Conservation (phyloP, 768 basidiomycete species). For the Tylopilus rubrobrunneus region DNA sequence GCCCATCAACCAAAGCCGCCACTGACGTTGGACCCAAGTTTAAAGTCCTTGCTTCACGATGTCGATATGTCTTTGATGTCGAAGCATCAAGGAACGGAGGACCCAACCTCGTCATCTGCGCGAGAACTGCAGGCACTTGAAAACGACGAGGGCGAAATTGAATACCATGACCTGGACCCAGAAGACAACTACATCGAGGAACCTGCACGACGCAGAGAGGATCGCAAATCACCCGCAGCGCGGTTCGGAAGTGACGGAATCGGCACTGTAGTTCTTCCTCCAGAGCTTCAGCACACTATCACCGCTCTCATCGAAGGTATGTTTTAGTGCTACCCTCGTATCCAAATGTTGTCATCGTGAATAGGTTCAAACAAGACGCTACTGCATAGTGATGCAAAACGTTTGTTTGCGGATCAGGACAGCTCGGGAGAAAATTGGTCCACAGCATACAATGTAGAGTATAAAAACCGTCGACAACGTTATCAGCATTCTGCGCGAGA, state of each 20-base stretch:
- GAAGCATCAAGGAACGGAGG: constrained; percentile 32
- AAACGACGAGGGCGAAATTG: constrained; percentile 30
- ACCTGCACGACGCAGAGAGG: constrained; percentile 28
- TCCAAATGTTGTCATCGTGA: constrained; percentile 9
- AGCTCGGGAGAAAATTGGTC: constrained; percentile 45
- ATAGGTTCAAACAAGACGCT: constrained; percentile 61
- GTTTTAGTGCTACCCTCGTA: constrained; percentile 9
- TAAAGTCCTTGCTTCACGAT: constrained; percentile 59
- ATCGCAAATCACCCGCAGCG: constrained; percentile 76
- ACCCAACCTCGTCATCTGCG: constrained; percentile 21
- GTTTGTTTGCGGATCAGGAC: constrained; percentile 51
- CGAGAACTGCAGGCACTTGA: constrained; percentile 57
- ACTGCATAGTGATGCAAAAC: constrained; percentile 67
- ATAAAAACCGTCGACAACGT: constrained; percentile 58
- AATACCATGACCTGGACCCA: constrained; percentile 31
- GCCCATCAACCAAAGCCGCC: constrained; percentile 50
- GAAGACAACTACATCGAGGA: constrained; percentile 31
- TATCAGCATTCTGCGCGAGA: constrained; percentile 61
- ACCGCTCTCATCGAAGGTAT: constrained; percentile 63
- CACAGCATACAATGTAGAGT: constrained; percentile 49
- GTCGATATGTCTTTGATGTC: constrained; percentile 58
- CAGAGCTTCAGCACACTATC: constrained; percentile 67
- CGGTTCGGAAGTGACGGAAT: constrained; percentile 71
- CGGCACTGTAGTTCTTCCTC: constrained; percentile 68
- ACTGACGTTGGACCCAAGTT: constrained; percentile 61